These are phyloP conservation scores for Geoglossum glabrum DNA, from an alignment of 495 filamentous ascomycete species.

Conservation along the genomic window DNA sequence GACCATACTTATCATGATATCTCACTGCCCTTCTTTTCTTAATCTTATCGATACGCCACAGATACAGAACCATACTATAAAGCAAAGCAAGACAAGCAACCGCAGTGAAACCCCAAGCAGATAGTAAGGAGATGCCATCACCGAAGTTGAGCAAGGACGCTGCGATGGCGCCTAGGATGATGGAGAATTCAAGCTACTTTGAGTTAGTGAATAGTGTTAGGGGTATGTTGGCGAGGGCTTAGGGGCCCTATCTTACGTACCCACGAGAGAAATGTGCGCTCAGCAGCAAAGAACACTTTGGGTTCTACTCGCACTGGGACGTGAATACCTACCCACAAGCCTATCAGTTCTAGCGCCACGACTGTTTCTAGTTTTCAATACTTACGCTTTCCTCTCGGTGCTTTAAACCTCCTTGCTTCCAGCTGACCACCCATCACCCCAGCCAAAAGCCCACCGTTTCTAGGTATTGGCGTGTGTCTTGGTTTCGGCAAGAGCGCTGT, in stretches of 20 bases:
- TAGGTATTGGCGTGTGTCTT: constrained; percentile 36
- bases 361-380: background rate
- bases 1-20: constrained; percentile 81
- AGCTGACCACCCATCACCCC: constrained; percentile 22
- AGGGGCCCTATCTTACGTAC: constrained; percentile 22
- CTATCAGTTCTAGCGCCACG: background rate
- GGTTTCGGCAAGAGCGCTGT: constrained; percentile 37
- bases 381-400: constrained; percentile 71
- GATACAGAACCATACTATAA: constrained; percentile 64
- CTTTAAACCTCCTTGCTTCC: constrained; percentile 50
- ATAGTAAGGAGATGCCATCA: constrained; percentile 36
- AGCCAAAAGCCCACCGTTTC: constrained; percentile 27
- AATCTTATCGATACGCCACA: constrained; percentile 74
- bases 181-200: constrained; percentile 61
- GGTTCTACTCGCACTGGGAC: constrained; percentile 91
- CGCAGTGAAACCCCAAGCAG: constrained; percentile 60
- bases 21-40: constrained; percentile 57
- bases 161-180: constrained; percentile 83
- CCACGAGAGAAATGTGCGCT: constrained; percentile 92
- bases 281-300: constrained; percentile 92
- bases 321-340: constrained; percentile 47
- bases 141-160: constrained; percentile 84
- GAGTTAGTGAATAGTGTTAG: background rate
- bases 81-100: constrained; percentile 52
- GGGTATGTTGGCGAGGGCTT: background rate